A percentile compares a stretch with the other conserved stretches of the same genome.
Evolutionary conservation across 257 asterid genomes (phyloP).

Genomic region (Plantago major): DNA sequence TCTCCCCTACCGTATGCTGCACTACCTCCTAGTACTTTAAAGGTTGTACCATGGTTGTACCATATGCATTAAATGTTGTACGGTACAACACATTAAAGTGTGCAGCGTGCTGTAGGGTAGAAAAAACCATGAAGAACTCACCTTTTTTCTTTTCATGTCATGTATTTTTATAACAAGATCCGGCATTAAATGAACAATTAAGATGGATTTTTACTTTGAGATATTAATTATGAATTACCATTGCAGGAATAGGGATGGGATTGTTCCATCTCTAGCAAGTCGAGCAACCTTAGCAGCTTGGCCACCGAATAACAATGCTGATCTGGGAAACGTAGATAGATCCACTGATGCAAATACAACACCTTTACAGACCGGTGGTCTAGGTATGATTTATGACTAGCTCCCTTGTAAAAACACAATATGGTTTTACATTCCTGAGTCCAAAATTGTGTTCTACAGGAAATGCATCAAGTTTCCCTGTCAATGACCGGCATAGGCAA

Average conservation of each 20-base stretch:
- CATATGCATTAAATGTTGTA: no score
- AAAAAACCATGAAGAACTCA: no score
- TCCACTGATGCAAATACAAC: slow-evolving; percentile 21
- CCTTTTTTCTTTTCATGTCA: not conserved
- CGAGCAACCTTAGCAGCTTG: slow-evolving; percentile 87
- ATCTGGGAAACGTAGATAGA: slow-evolving; percentile 31
- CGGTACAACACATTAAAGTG: no score
- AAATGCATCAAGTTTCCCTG: slow-evolving; percentile 25
- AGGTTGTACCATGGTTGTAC: no score
- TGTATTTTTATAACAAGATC: not conserved
- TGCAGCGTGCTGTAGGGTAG: no score
- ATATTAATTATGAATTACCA: slow-evolving; percentile 13
- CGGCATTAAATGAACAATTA: not conserved
- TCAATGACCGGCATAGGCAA: slow-evolving; percentile 23
- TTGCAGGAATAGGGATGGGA: slow-evolving; percentile 59
- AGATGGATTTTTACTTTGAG: slow-evolving; percentile 10
- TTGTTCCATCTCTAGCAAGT: slow-evolving; percentile 51
- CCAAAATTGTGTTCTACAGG: slow-evolving; percentile 29
- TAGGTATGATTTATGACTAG: slow-evolving; percentile 36
- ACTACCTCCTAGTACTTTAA: no score
- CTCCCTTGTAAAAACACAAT: slow-evolving; percentile 4
- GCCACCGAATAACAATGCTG: slow-evolving; percentile 45
- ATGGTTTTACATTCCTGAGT: not conserved
- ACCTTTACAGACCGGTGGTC: slow-evolving; percentile 37
- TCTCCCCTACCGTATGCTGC: no score